Evolutionary conservation across 2,329 filamentous ascomycete genomes (phyloP).

Genomic region (Epicoccum sorghinum): DNA sequence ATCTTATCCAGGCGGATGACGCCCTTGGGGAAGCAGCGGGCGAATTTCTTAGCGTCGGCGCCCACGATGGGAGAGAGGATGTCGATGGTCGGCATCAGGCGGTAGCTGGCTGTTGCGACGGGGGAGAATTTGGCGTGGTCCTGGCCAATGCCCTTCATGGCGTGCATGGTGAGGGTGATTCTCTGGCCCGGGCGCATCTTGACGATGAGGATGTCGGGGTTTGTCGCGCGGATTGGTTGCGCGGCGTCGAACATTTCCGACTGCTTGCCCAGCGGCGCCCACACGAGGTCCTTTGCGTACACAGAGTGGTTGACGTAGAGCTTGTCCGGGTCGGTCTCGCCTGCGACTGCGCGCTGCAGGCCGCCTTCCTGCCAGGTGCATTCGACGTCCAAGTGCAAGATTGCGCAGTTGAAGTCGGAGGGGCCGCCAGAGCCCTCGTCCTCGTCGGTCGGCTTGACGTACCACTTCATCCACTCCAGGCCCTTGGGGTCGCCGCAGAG

Average conservation of each 20-base stretch:
- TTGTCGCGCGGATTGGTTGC: slow-evolving; percentile 75
- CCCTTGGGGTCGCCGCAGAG: slow-evolving; percentile 80
- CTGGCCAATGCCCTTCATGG: slow-evolving; percentile 89
- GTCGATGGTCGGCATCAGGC: slow-evolving; percentile 84
- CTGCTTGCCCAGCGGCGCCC: slow-evolving; percentile 72
- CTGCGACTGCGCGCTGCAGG: slow-evolving; percentile 62
- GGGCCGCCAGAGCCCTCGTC: slow-evolving; percentile 49
- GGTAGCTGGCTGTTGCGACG: slow-evolving; percentile 92
- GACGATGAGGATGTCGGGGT: slow-evolving; percentile 91
- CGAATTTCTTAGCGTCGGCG: slow-evolving; percentile 85
- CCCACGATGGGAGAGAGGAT: slow-evolving; percentile 86
- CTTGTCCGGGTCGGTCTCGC: slow-evolving; percentile 80
- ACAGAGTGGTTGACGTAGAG: slow-evolving; percentile 82
- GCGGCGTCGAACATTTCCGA: slow-evolving; percentile 47
- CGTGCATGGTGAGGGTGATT: slow-evolving; percentile 87
- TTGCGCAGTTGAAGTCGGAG: slow-evolving; percentile 85
- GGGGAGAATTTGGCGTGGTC: slow-evolving; percentile 98
- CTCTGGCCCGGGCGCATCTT: slow-evolving; percentile 91
- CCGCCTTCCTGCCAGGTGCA: slow-evolving; percentile 78
- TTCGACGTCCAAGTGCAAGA: slow-evolving; percentile 75
- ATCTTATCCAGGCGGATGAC: slow-evolving; percentile 83
- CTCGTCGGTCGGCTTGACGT: slow-evolving; percentile 69
- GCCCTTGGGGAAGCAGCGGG: slow-evolving; percentile 83
- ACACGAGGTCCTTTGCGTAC: slow-evolving; percentile 66
- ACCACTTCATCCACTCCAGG: slow-evolving; percentile 83